Base-by-base conservation (phyloP, 1,284 basidiomycete genomes). In the Trametes hirsuta region DNA sequence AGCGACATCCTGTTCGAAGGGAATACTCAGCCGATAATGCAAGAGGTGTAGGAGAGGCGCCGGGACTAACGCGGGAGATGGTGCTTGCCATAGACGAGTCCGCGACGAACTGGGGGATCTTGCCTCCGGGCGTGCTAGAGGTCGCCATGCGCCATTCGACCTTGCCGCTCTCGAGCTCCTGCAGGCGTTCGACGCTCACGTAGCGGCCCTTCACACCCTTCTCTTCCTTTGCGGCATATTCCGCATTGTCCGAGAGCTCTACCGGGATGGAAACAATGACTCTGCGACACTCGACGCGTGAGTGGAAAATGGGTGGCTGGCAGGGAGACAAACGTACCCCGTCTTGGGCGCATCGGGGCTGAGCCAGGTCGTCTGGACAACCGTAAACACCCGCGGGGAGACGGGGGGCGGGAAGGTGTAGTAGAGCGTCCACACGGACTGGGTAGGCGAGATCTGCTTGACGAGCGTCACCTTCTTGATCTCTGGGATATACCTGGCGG, bases 131-230 rank as follows among this genome's bases (percentile, higher is more conserved):
- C 1, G 82, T 84, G 68, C 87, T 88, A n/a, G 87, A 87, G 1
- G 88, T 90, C 2, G 88, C 90, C 87, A 91, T 90, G 48, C 83
- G 79, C 90, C 91, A 93, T 71, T 91, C 88, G 6, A 84, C 82
- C 52, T 77, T 83, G 46, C 85, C 90, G 61, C 84, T 77, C 15
- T 83, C 83, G 34, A 87, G 79, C 72, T 90, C 87, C 47, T 76
- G 72, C 51, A 93, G 67, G 25, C 82, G 80, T 71, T 93, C 90
- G 4, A 90, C 84, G 64, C 85, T 84, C 47, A 83, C 84, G 68
- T 92, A 93, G 66, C 81, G 83, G 5, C 87, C 90, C 62, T 81
- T 84, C 1, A 84, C 82, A n/a, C 84, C 88, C 56, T 84, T 84
- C 65, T 84, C 82, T 68, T 92, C 88, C 15, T 85, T 71, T 63